Evolutionary conservation across 2,329 filamentous ascomycete species (phyloP), one percentile per base, ranked within the genome.

Genomic region (Didymella keratinophila): DNA sequence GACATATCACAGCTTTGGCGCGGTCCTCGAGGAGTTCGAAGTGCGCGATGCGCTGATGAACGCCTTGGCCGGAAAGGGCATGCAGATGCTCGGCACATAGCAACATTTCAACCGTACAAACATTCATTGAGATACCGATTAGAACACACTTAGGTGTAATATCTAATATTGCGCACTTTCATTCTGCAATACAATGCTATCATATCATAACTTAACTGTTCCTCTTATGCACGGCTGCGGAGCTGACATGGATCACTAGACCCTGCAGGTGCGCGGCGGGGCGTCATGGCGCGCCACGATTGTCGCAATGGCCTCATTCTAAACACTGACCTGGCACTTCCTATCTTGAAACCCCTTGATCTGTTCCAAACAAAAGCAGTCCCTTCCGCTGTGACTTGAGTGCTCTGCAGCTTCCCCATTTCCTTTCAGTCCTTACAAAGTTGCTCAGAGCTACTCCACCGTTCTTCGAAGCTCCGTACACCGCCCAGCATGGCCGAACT

Each of bases 31-130:
- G 72, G 87, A 90, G 62, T 90, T 90, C 67, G 89, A 92, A 77
- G 85, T 92, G 36, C 81, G 85, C 48, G 93, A 97, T 78, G 92
- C 92, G 21, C 77, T 97, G 54, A 89, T 89, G 71, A 88, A 83
- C 36, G 83, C 92, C 23, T 81, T 92, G 63, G 87, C 85, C 9
- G 83, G 82, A 25, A 89, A 88, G 76, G 65, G 43, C 11, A 30
- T 20, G 30, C 25, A 41, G 28, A 41, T 50, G 49, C 5, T 49
- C 43, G 56, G 45, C 45, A 45, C 56, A 28, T 54, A 58, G 49
- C 25, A 42, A 46, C 14, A 21, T 10, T 27, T 10, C 18, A 32
- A 46, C 27, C 18, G 20, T 41, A 46, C 36, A 52, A 27, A 16
- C 28, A 28, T 42, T 21, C 30, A 18, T 45, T 6, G 41, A n/a